phyloP scores from a whole-genome alignment of 192 early-diverging fungal genomes.

The Phycomyces blakesleeanus region DNA sequence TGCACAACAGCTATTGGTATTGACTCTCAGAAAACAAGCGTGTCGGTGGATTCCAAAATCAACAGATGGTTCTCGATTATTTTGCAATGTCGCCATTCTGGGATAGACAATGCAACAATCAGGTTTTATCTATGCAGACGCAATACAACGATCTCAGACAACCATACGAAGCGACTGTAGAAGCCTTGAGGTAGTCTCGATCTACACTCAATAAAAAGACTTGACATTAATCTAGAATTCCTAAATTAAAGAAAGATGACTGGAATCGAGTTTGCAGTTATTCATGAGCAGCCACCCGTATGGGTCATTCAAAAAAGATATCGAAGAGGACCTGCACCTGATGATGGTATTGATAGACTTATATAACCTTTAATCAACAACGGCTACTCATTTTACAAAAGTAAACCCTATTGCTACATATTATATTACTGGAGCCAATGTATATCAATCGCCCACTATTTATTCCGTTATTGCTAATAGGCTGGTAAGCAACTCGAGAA shows the following conservation, averaged over 20 bases:
- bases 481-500: slow-evolving; percentile 46
- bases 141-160: slow-evolving; percentile 70
- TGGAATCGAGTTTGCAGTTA: slow-evolving; percentile 73
- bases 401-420: slow-evolving; percentile 57
- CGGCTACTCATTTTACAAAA: slow-evolving; percentile 4
- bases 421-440: slow-evolving; percentile 68
- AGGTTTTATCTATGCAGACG: slow-evolving; percentile 76
- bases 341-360: slow-evolving; percentile 40
- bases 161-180: slow-evolving; percentile 40
- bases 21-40: slow-evolving; percentile 27
- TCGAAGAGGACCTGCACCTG: slow-evolving; percentile 45
- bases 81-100: slow-evolving; percentile 81
- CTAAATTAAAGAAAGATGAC: slow-evolving; percentile 55
- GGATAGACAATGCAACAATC: slow-evolving; percentile 77
- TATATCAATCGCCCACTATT: slow-evolving; percentile 70
- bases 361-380: neutral
- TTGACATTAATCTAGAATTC: no score
- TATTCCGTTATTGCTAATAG: slow-evolving; percentile 67
- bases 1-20: neutral
- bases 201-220: no score
- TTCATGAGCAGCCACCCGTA: slow-evolving; percentile 61
- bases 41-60: slow-evolving; percentile 61
- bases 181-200: slow-evolving; percentile 28
- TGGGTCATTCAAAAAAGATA: slow-evolving; percentile 73
- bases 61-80: slow-evolving; percentile 75